Evolutionary conservation across 2,329 filamentous ascomycete species (phyloP), one percentile per base, ranked within the genome.

Genomic region (Nemania diffusa): DNA sequence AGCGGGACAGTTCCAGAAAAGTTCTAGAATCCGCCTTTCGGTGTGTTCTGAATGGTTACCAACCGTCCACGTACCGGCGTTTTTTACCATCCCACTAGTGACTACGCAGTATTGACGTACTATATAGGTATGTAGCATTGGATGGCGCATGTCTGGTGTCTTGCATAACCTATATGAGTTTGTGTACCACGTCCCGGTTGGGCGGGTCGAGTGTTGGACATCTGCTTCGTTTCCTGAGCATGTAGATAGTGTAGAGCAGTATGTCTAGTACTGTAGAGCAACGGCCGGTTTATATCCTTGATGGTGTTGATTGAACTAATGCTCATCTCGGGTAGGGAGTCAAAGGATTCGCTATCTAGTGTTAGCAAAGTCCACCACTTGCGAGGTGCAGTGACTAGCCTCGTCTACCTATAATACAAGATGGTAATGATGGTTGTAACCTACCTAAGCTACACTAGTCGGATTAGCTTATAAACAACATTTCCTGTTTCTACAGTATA

Each of bases 271-370:
- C n/a, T 40, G n/a, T 56, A 46, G 37, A 59, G n/a, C 13, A 26
- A 20, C 26, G 26, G 32, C 55, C 37, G 7, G 17, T 40, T 52
- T 32, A 42, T 58, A 53, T 46, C 37, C 48, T 64, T 64, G 37
- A 44, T 42, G 17, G 13, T 34, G 48, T 52, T 13, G 3, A 56
- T 42, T 26, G 24, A 24, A 17, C 22, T 42, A 60, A n/a, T 44
- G n/a, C 51, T 61, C 32, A 26, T 50, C 40, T 65, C 57, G 40
- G 57, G 26, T 34, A 48, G 57, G 26, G 22, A 50, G 5, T 42
- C 20, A 34, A 65, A 61, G 51, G 51, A 62, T 65, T 37, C 44
- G 17, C 32, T 51, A 37, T 57, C 57, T 46, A 50, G 34, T 29
- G 24, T 57, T 42, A 65, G 22, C 29, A 32, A 42, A 61, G 20